These are phyloP conservation scores for Apiospora aurea DNA, from an alignment of 2,329 filamentous ascomycete genomes.

Conservation along the genomic window DNA sequence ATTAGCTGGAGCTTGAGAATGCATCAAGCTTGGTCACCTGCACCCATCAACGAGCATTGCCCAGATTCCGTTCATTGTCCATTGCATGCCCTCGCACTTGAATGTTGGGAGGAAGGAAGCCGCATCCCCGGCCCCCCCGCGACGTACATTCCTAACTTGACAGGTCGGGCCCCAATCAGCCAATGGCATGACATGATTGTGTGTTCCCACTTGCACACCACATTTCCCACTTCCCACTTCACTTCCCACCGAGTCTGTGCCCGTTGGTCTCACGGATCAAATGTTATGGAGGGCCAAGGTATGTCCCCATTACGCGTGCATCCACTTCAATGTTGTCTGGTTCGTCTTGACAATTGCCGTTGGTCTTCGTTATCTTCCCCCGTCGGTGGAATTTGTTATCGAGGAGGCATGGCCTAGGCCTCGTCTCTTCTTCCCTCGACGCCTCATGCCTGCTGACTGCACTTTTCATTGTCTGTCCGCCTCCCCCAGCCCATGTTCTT, in stretches of 20 bases:
- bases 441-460: neutral
- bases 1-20: neutral
- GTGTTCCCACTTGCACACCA: neutral
- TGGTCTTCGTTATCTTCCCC: neutral
- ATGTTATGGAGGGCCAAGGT: neutral
- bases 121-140: conserved; percentile 6
- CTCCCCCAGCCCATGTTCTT: neutral
- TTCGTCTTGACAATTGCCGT: conserved; percentile 1
- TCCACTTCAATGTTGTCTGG: too few relatives aligned
- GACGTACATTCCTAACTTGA: conserved; percentile 17
- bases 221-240: neutral
- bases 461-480: conserved; percentile 10
- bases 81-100: too few relatives aligned
- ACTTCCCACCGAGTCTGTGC: neutral
- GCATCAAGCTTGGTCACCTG: neutral
- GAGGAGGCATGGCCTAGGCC: neutral
- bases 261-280: neutral
- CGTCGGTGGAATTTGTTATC: neutral
- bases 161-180: neutral
- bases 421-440: neutral
- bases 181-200: conserved; percentile 16
- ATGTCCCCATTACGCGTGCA: conserved; percentile 6
- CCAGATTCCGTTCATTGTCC: too few relatives aligned
- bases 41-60: neutral
- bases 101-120: neutral